Percentiles rank a stretch among this genome's conserved stretches.
Conservation (phyloP, 192 early-diverging fungal species). For the Coemansia sp. region DNA sequence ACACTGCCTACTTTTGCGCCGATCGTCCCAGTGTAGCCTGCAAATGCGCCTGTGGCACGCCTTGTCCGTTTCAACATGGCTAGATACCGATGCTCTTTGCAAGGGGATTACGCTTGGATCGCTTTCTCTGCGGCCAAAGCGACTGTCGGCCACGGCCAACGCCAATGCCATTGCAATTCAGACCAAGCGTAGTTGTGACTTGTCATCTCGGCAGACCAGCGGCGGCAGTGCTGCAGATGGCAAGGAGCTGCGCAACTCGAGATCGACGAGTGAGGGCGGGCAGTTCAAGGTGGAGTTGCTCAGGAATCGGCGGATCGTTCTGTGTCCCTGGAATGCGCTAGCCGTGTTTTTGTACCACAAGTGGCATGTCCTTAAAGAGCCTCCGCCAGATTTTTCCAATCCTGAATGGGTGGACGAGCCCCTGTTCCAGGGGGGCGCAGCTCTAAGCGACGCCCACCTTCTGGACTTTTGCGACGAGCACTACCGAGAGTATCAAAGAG, state of each 20-base stretch:
- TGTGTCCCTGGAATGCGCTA: constrained; percentile 51
- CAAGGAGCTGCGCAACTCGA: background rate
- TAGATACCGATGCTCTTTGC: constrained; percentile 21
- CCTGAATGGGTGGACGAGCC: constrained; percentile 29
- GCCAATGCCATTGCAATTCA: constrained; percentile 6
- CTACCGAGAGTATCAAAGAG: constrained; percentile 28
- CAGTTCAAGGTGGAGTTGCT: constrained; percentile 26
- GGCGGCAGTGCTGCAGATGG: background rate
- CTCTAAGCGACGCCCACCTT: constrained; percentile 20
- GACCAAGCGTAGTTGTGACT: background rate
- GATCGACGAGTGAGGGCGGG: background rate
- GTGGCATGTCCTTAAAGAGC: constrained; percentile 44
- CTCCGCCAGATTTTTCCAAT: constrained; percentile 37
- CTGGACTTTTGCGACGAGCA: constrained; percentile 18
- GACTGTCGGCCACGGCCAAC: background rate
- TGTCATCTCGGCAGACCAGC: background rate
- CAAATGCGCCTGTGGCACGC: constrained; percentile 47
- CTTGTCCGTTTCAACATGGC: constrained; percentile 40
- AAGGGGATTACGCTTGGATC: constrained; percentile 39
- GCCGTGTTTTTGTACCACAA: constrained; percentile 44
- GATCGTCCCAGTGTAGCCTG: constrained; percentile 42
- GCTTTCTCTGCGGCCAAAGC: constrained; percentile 9
- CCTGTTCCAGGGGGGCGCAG: constrained; percentile 24
- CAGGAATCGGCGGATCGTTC: constrained; percentile 22
- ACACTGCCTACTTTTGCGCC: constrained; percentile 42